These are phyloP conservation scores for Nidula microcarpa DNA, from an alignment of 768 basidiomycete genomes.

Conservation along the genomic window DNA sequence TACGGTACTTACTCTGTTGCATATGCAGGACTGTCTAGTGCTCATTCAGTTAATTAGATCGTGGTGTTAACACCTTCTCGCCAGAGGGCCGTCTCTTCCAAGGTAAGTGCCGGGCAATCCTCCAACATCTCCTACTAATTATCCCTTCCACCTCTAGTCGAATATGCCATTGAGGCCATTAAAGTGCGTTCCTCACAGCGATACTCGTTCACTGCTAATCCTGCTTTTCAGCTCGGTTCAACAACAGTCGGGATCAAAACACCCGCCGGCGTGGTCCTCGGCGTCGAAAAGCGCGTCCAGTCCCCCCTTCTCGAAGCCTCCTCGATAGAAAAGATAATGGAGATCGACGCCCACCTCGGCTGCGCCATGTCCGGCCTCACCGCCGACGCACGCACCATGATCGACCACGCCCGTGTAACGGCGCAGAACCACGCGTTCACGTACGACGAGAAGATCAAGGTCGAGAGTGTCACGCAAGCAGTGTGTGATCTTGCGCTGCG, in stretches of 20 bases:
- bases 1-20: slow-evolving; percentile 57
- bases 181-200: slow-evolving; percentile 52
- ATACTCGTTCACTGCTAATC: background rate
- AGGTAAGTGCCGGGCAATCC: slow-evolving; percentile 47
- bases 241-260: slow-evolving; percentile 97
- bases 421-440: slow-evolving; percentile 94
- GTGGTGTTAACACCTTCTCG: slow-evolving; percentile 98
- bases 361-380: slow-evolving; percentile 98
- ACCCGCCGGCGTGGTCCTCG: slow-evolving; percentile 86
- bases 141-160: slow-evolving; percentile 55
- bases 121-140: slow-evolving; percentile 2
- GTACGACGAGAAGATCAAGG: slow-evolving; percentile 94
- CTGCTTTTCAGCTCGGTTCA: slow-evolving; percentile 80
- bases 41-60: slow-evolving; percentile 47
- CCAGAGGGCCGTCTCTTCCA: slow-evolving; percentile 98
- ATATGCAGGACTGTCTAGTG: background rate
- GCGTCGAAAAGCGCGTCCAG: slow-evolving; percentile 97
- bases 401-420: slow-evolving; percentile 98
- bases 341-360: slow-evolving; percentile 94
- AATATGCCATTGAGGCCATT: slow-evolving; percentile 99
- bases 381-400: slow-evolving; percentile 98
- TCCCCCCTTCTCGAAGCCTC: slow-evolving; percentile 92
- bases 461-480: slow-evolving; percentile 97
- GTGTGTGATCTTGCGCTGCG: slow-evolving; percentile 95
- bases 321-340: slow-evolving; percentile 99